A percentile compares a stretch with the other conserved stretches of the same genome.
These are phyloP conservation scores for Manihot esculenta DNA, from an alignment of 441 rosid species.

Conservation along the genomic window DNA sequence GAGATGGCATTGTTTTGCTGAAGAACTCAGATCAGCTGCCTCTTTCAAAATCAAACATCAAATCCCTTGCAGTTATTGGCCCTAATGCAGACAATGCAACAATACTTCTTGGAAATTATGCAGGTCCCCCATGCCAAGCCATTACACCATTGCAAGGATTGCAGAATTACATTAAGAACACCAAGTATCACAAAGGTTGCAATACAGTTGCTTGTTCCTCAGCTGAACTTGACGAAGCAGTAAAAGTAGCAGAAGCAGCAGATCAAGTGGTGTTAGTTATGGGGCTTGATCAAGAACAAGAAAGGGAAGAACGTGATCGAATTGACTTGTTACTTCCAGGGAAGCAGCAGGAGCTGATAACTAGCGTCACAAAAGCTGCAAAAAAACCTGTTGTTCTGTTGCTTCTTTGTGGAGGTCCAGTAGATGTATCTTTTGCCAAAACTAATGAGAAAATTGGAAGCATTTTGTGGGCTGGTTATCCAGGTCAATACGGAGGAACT, in stretches of 20 bases:
- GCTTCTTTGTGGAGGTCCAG: slow-evolving; percentile 72
- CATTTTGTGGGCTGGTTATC: slow-evolving; percentile 91
- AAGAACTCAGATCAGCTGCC: slow-evolving; percentile 59
- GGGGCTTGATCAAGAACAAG: slow-evolving; percentile 81
- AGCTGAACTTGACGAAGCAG: slow-evolving; percentile 43
- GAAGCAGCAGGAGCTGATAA: slow-evolving; percentile 52
- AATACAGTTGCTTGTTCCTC: slow-evolving; percentile 51
- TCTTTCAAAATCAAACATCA: slow-evolving; percentile 35
- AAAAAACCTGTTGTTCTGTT: slow-evolving; percentile 63
- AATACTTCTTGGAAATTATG: slow-evolving; percentile 72
- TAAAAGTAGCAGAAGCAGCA: slow-evolving; percentile 45
- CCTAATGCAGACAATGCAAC: slow-evolving; percentile 57
- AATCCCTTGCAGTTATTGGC: slow-evolving; percentile 67
- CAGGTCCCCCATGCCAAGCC: slow-evolving; percentile 56
- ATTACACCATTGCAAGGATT: slow-evolving; percentile 62
- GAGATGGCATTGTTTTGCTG: slow-evolving; percentile 73
- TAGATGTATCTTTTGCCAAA: slow-evolving; percentile 64
- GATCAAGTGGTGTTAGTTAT: slow-evolving; percentile 69
- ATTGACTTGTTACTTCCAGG: slow-evolving; percentile 63
- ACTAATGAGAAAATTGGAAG: slow-evolving; percentile 48
- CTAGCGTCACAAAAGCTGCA: slow-evolving; percentile 48
- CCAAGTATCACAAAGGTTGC: slow-evolving; percentile 57
- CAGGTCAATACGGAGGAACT: slow-evolving; percentile 75
- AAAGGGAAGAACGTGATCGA: slow-evolving; percentile 30
- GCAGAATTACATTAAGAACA: slow-evolving; percentile 43